Evolutionary conservation across 257 asterid genomes (phyloP).

Genomic region (Capsicum rhomboideum): DNA sequence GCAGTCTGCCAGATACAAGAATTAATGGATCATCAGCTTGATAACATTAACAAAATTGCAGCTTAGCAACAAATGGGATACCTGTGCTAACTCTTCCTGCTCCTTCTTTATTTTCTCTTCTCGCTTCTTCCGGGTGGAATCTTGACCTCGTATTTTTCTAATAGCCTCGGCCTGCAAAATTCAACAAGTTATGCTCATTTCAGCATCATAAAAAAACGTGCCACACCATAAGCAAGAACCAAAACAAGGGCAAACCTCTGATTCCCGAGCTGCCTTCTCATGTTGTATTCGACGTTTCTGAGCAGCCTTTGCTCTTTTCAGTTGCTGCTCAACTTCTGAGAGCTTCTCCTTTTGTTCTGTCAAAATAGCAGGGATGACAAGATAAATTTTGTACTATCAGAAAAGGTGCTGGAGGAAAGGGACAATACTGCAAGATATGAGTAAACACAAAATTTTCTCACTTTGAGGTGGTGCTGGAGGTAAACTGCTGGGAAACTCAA

Average conservation of each 20-base stretch:
- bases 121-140: conserved; percentile 81
- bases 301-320: conserved; percentile 35
- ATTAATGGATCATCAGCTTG: neutral
- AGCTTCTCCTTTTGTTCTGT: conserved; percentile 38
- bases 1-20: conserved; percentile 37
- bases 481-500: conserved; percentile 34
- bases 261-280: conserved; percentile 35
- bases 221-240: neutral
- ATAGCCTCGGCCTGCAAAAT: conserved; percentile 51
- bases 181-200: neutral
- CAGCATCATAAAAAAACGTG: neutral
- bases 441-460: conserved; percentile 7
- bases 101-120: conserved; percentile 86
- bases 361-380: neutral
- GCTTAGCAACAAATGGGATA: conserved; percentile 11
- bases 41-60: neutral
- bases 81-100: conserved; percentile 89
- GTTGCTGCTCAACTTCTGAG: conserved; percentile 35
- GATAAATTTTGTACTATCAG: neutral
- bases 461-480: conserved; percentile 38
- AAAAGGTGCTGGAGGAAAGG: neutral
- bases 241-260: conserved; percentile 21
- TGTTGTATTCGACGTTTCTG: conserved; percentile 31
- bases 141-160: conserved; percentile 90
- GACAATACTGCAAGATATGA: neutral